Evolutionary conservation across 306 rosid species (phyloP).

Genomic region (Prunus padus): DNA sequence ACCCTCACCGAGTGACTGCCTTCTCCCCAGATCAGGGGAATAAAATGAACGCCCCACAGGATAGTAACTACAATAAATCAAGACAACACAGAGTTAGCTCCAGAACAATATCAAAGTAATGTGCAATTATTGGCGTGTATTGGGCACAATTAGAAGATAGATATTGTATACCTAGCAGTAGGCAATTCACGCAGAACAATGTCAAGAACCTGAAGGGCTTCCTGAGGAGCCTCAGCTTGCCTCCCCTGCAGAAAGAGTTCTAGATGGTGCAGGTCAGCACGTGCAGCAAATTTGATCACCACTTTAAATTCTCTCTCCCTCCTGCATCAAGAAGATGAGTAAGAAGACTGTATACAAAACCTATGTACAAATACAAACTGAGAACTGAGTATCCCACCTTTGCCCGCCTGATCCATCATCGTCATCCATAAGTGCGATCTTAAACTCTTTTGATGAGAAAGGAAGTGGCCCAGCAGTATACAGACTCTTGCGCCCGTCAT

Average conservation of each 20-base stretch:
- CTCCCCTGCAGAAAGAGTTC: constrained; percentile 85
- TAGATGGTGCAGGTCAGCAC: constrained; percentile 89
- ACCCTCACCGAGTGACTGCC: constrained; percentile 92
- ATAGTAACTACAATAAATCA: constrained; percentile 53
- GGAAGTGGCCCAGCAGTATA: constrained; percentile 96
- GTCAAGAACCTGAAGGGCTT: constrained; percentile 94
- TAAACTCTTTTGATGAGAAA: constrained; percentile 62
- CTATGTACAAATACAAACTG: not conserved
- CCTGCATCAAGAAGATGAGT: constrained; percentile 39
- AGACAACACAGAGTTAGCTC: not conserved
- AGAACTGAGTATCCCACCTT: constrained; percentile 43
- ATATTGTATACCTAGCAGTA: constrained; percentile 54
- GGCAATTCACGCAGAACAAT: constrained; percentile 93
- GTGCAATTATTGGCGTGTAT: not conserved
- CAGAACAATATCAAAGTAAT: not conserved
- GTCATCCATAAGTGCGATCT: constrained; percentile 64
- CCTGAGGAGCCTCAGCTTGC: constrained; percentile 97
- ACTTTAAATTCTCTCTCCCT: constrained; percentile 78
- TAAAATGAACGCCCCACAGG: constrained; percentile 94
- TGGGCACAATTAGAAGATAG: not conserved
- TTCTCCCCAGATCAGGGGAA: constrained; percentile 77
- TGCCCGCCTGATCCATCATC: constrained; percentile 87
- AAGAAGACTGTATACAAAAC: not conserved
- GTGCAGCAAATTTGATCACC: constrained; percentile 83
- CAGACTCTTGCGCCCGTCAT: constrained; percentile 93